Base-by-base conservation (phyloP, 371 early-diverging fungal species). In the Mortierella sp. region DNA sequence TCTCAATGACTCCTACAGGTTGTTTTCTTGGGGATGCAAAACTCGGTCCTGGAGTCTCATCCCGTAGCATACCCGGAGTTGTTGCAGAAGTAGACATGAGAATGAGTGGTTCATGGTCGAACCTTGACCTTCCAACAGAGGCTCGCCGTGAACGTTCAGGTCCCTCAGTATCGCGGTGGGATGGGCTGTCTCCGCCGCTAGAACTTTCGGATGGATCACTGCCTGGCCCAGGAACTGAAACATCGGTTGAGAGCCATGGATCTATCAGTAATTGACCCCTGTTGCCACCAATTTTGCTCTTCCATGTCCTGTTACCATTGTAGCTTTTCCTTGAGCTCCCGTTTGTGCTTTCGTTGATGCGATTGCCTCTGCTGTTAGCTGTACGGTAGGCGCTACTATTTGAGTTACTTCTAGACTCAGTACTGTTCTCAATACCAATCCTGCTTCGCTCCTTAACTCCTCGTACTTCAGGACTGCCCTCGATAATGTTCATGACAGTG, bases 251-350 rank as follows among this genome's bases (percentile, higher is more conserved):
- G 21, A 77, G 66, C 77, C 77, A 77, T 9, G 77, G 66, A 43
- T 77, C 77, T 22, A 68, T 55, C 48, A 60, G 19, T 32, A 68
- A 9, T 72, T 77, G 77, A 72, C 72, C 69, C 0, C 22, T 19
- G 55, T 77, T 72, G 77, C 77, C 77, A 77, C 77, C 69, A 77
- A 72, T 65, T 59, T 65, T 63, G 38, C 16, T 1, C 4, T 0
- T 16, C 28, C n/a, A 2, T 24, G 24, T 55, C 28, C 28, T 55
- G 13, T 13, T 45, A 9, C 32, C 57, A 15, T n/a, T 66, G 4
- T 22, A 16, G 8, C 59, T 16, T 38, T 22, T 19, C 21, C 45
- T 70, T 13, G 28, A 28, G 15, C 19, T 58, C 21, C 22, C 21
- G 36, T 22, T 38, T 15, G 8, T 50, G 7, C 3, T 64, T 59